Percentiles rank a stretch among this genome's conserved stretches.
These are phyloP conservation scores for Adansonia madagascariensis DNA, from an alignment of 441 rosid species.

Conservation along the genomic window DNA sequence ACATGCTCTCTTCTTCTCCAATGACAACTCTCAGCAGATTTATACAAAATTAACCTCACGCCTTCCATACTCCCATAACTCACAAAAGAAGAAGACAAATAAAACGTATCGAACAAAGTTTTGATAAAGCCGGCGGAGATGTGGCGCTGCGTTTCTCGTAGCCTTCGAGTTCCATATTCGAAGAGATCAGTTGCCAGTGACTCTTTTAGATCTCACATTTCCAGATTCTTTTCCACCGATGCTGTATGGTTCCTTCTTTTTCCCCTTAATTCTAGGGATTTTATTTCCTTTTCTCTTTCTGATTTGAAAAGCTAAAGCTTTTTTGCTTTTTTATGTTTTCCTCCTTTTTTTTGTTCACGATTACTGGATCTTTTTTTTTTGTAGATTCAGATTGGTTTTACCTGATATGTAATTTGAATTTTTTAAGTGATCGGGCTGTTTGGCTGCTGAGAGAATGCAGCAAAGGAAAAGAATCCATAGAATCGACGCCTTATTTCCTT, in stretches of 20 bases:
- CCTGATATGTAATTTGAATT: not conserved
- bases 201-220: slow-evolving; percentile 60
- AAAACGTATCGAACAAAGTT: not conserved
- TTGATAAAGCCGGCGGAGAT: slow-evolving; percentile 40
- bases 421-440: slow-evolving; percentile 17
- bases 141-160: slow-evolving; percentile 97
- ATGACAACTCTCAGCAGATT: not conserved
- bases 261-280: not conserved
- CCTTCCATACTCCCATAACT: not conserved
- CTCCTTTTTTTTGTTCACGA: not conserved
- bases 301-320: not conserved
- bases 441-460: slow-evolving; percentile 22
- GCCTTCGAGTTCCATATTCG: slow-evolving; percentile 63
- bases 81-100: not conserved
- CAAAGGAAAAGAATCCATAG: not conserved
- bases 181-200: slow-evolving; percentile 51
- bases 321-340: not conserved
- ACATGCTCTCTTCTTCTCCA: not conserved
- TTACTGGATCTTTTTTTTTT: not conserved
- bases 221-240: slow-evolving; percentile 68
- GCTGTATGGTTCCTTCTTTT: slow-evolving; percentile 53
- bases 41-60: slow-evolving; percentile 3
- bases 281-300: not conserved
- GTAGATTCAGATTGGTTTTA: slow-evolving; percentile 10
- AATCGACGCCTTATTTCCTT: not conserved